Conservation (phyloP, 2,329 filamentous ascomycete genomes). For the Fusarium sp. region DNA sequence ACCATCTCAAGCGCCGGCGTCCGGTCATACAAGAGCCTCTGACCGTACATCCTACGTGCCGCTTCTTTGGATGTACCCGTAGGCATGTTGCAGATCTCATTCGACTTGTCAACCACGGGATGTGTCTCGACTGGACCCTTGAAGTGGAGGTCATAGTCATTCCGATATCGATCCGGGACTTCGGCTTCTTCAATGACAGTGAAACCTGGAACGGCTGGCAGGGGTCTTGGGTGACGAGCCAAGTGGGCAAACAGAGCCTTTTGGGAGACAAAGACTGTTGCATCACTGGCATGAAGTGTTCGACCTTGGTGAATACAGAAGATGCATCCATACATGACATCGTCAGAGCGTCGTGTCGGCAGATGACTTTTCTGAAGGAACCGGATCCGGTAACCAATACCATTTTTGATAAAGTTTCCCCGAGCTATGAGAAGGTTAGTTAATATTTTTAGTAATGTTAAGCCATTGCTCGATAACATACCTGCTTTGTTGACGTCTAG, state of each 20-base stretch:
- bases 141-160: constrained; percentile 67
- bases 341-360: constrained; percentile 59
- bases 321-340: constrained; percentile 64
- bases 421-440: constrained; percentile 48
- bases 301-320: constrained; percentile 63
- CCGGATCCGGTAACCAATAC: constrained; percentile 62
- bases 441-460: constrained; percentile 9
- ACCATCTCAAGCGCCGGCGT: constrained; percentile 59
- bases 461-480: constrained; percentile 43
- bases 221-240: constrained; percentile 62
- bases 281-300: constrained; percentile 64
- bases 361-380: constrained; percentile 68
- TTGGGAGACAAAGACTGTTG: constrained; percentile 66
- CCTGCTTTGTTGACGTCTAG: constrained; percentile 60
- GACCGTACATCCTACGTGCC: constrained; percentile 59
- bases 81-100: constrained; percentile 55
- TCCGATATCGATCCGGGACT: constrained; percentile 52
- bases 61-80: constrained; percentile 58
- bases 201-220: constrained; percentile 61
- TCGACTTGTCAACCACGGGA: constrained; percentile 53
- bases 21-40: constrained; percentile 57
- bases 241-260: constrained; percentile 64
- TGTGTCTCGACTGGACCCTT: constrained; percentile 52
- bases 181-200: constrained; percentile 58
- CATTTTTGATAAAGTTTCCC: constrained; percentile 59